Evolutionary conservation across 202 grass and related monocot species (phyloP), one percentile per base, ranked within the genome.

Genomic region (Musa balbisiana): DNA sequence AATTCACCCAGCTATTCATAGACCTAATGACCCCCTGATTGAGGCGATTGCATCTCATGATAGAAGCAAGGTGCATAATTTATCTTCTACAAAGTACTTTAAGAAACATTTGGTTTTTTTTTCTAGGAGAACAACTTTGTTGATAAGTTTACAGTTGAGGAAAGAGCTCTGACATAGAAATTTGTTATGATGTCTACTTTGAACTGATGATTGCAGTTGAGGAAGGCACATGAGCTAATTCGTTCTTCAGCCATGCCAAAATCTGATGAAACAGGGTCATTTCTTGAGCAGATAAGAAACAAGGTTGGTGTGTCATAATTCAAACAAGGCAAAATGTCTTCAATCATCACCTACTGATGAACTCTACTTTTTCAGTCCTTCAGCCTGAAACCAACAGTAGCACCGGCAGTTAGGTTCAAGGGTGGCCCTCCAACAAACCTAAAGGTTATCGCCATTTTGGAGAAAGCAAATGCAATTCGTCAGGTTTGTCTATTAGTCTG

Each of bases 401-500:
- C 81, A 75, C 91, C 83, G 72, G 87, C 82, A 74, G 78, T 91
- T 69, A 95, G 86, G 71, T 73, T 99, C 50, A 95, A 90, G 89
- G 91, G 72, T 13, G 84, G 81, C 79, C 80, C 82, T n/a, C 87
- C 79, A 78, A 92, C 91, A 20, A 99, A 92, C 77, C 80, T 99
- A 21, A 92, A 99, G 76, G 91, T 95, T 49, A 89, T 87, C 20
- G 91, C 95, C 12, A 99, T 99, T 76, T 79, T 99, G 52, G 91
- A 99, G 85, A 94, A 88, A 85, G 95, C 87, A 73, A 89, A 90
- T 17, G 87, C 89, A 17, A 99, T 99, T 83, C 95, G 87, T 60
- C 88, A 99, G 91, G 95, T 99, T 62, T 75, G 4, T 55, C 2
- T 66, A 25, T 24, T 20, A 13, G 54, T 64, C 51, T 20, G 3